Evolutionary conservation across 257 asterid genomes (phyloP).

Genomic region (Thymus quinquecostatus): DNA sequence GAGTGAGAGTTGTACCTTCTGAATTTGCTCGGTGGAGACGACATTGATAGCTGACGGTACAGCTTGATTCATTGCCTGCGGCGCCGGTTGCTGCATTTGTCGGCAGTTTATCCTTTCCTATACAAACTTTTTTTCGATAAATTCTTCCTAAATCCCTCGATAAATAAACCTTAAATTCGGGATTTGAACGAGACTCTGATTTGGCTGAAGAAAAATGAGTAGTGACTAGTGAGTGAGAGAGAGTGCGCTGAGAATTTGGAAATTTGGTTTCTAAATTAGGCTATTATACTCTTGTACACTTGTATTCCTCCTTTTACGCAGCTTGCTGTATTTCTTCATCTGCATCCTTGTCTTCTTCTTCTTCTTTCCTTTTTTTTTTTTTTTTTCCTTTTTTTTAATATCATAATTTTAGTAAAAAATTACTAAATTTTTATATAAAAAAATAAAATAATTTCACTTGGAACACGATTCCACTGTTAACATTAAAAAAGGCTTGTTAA

Average conservation of each 20-base stretch:
- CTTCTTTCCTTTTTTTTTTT: too few relatives aligned
- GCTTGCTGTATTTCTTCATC: neutral
- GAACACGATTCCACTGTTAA: too few relatives aligned
- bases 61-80: constrained; percentile 52
- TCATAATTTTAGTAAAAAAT: neutral
- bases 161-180: constrained; percentile 32
- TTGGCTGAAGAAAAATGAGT: neutral
- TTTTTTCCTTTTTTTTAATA: neutral
- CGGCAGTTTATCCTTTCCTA: neutral
- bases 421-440: too few relatives aligned
- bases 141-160: constrained; percentile 26
- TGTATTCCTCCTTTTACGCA: constrained; percentile 12
- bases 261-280: constrained; percentile 8
- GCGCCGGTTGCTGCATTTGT: constrained; percentile 48
- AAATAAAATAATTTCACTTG: too few relatives aligned
- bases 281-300: neutral
- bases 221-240: too few relatives aligned
- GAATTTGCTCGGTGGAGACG: constrained; percentile 97
- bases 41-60: constrained; percentile 55
- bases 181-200: neutral
- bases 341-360: neutral
- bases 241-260: neutral
- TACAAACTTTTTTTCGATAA: neutral
- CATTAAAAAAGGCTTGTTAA: too few relatives aligned
- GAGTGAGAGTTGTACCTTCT: constrained; percentile 61